Percentiles rank a stretch among this genome's conserved stretches.
Conservation (phyloP, 345 rosid genomes). For the Gossypium herbaceum region DNA sequence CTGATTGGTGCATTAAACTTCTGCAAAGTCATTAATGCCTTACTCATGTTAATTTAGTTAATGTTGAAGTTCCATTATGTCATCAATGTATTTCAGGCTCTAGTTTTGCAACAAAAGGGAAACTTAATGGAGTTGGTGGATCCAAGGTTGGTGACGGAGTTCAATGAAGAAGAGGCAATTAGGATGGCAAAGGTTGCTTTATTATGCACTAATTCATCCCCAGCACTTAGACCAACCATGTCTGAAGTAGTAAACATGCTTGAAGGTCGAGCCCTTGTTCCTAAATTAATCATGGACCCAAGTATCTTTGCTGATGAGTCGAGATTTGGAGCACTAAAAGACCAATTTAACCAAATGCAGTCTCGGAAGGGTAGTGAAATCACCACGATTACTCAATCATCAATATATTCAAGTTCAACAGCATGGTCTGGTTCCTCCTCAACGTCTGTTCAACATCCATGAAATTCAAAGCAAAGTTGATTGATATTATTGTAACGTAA, state of each 20-base stretch:
- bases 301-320: conserved; percentile 18
- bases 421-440: not conserved
- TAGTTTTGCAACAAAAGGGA: conserved; percentile 37
- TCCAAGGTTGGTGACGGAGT: conserved; percentile 30
- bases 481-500: not conserved
- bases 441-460: not conserved
- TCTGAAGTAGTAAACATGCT: conserved; percentile 51
- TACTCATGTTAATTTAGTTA: not conserved
- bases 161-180: conserved; percentile 34
- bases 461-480: not conserved
- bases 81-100: conserved; percentile 27
- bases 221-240: conserved; percentile 45
- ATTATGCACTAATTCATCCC: conserved; percentile 44
- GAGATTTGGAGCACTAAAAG: conserved; percentile 25
- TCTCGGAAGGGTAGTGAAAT: not conserved
- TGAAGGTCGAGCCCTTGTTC: conserved; percentile 31
- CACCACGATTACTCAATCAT: not conserved
- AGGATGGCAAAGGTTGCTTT: conserved; percentile 47
- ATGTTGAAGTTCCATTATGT: not conserved
- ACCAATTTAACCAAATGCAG: conserved; percentile 5
- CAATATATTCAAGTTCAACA: conserved; percentile 18
- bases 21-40: not conserved
- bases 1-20: not conserved
- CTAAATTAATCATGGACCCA: conserved; percentile 24
- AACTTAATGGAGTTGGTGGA: conserved; percentile 36